Base-by-base conservation (phyloP, 129 eudicot genomes). In the Lactuca sativa region DNA sequence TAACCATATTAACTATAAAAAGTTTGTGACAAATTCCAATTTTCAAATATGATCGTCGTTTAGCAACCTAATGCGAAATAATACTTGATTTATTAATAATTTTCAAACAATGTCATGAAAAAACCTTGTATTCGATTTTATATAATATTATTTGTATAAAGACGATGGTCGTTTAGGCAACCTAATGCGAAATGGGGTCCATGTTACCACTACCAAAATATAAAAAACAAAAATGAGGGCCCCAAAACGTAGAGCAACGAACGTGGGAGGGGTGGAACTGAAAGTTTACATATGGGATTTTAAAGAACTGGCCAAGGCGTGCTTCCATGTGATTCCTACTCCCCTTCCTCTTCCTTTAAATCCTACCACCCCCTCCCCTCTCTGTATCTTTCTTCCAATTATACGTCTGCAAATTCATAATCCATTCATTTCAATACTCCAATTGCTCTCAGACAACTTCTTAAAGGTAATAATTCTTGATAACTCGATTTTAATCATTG, bases 291-390 rank as follows among this genome's bases (percentile, higher is more conserved):
- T 37, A 60, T 52, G 38, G 75, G 59, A 60, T 62, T 76, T 76
- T 38, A 77, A 77, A 77, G 71, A 69, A 77, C 71, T 62, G 81
- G 56, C 81, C 81, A 69, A 69, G 76, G 81, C 81, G 58, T 77
- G 81, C 81, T 62, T 68, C 81, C 81, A 77, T 77, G 81, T 77
- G 81, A 77, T 69, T 70, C 81, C 81, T 51, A 76, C 75, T 69
- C 64, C 56, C 62, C 75, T 53, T 69, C 76, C 76, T 69, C 75
- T 61, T 69, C 76, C 81, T 69, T 77, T 77, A 69, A 62, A 77
- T 77, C 81, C 69, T 75, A 59, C 69, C 74, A 67, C 80, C 72
- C 70, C 78, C 48, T 43, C n/a, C 34, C 38, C 75, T 70, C 67
- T 74, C 64, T 41, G 32, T 69, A 55, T 18, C 73, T 75, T 66